Conservation (phyloP, 371 early-diverging fungal species). For the Haplosporangium sp. region DNA sequence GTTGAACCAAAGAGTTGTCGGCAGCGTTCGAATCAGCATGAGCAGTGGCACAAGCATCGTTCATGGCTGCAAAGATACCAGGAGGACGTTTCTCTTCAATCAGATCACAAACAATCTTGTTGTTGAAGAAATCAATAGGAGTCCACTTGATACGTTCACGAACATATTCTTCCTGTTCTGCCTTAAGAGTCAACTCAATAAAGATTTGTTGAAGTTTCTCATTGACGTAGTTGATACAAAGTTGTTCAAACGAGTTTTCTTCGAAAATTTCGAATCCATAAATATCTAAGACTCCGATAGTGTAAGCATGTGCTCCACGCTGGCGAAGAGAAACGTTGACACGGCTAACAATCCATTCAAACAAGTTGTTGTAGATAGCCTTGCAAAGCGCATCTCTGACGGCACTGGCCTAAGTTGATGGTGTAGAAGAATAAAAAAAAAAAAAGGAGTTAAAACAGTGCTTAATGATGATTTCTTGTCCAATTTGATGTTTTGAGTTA, state of each 20-base stretch:
- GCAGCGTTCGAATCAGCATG: conserved; percentile 92
- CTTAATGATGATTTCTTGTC: too few species aligned
- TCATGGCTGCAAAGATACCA: conserved; percentile 93
- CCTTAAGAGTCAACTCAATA: conserved; percentile 97
- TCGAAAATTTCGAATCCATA: conserved; percentile 97
- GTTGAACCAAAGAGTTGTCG: conserved; percentile 88
- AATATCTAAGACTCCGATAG: conserved; percentile 96
- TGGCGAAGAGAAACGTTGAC: conserved; percentile 83
- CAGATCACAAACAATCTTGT: conserved; percentile 97
- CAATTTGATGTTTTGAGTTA: neutral
- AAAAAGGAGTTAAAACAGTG: too few species aligned
- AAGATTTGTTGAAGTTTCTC: conserved; percentile 99
- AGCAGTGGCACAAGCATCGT: conserved; percentile 94
- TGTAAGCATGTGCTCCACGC: conserved; percentile 73
- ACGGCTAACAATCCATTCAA: conserved; percentile 92
- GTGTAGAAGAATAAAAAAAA: neutral
- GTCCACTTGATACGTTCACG: conserved; percentile 99
- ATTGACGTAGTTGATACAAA: conserved; percentile 99
- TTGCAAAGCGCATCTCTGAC: conserved; percentile 91
- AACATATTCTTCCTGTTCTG: conserved; percentile 98
- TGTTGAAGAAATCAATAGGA: conserved; percentile 99
- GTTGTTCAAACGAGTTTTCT: conserved; percentile 99
- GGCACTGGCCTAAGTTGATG: conserved; percentile 65
- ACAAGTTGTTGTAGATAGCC: conserved; percentile 84
- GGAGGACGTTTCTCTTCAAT: conserved; percentile 96